Evolutionary conservation across 306 rosid species (phyloP).

Genomic region (Quercus rubra): DNA sequence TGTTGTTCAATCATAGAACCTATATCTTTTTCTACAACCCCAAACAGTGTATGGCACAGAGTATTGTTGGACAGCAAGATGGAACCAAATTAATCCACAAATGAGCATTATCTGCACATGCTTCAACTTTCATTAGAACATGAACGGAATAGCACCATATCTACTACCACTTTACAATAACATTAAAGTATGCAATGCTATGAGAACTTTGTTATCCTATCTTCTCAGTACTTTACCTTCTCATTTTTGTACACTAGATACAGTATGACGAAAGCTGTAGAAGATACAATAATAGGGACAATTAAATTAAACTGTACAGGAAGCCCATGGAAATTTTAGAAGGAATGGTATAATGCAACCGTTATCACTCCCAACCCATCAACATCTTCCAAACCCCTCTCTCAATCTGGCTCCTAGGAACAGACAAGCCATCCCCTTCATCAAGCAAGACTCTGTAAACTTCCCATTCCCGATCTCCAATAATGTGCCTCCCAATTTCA

Average conservation of each 20-base stretch:
- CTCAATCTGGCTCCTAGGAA: slow-evolving; percentile 61
- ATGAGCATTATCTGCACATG: not conserved
- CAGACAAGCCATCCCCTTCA: slow-evolving; percentile 59
- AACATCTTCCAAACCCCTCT: slow-evolving; percentile 84
- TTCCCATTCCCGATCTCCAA: slow-evolving; percentile 86
- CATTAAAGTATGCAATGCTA: slow-evolving; percentile 9
- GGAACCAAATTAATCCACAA: not conserved
- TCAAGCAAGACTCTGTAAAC: slow-evolving; percentile 87
- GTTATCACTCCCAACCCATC: slow-evolving; percentile 86
- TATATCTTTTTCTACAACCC: not conserved
- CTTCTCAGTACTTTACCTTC: slow-evolving; percentile 24
- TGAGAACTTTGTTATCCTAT: slow-evolving; percentile 7
- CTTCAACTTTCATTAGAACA: not conserved
- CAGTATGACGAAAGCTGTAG: slow-evolving; percentile 23
- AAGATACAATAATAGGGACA: slow-evolving; percentile 13
- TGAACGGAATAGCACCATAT: slow-evolving; percentile 4
- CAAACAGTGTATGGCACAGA: not conserved
- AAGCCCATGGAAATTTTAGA: slow-evolving; percentile 2
- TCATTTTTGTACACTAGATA: slow-evolving; percentile 32
- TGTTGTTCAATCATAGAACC: not conserved
- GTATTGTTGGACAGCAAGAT: not conserved
- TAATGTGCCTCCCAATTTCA: slow-evolving; percentile 67
- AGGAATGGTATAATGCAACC: slow-evolving; percentile 11
- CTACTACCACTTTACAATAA: slow-evolving; percentile 29
- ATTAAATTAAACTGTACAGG: slow-evolving; percentile 40